Evolutionary conservation across 371 early-diverging fungal genomes (phyloP), one percentile per base, ranked within the genome.

Genomic region (Syncephalastrum sp.): DNA sequence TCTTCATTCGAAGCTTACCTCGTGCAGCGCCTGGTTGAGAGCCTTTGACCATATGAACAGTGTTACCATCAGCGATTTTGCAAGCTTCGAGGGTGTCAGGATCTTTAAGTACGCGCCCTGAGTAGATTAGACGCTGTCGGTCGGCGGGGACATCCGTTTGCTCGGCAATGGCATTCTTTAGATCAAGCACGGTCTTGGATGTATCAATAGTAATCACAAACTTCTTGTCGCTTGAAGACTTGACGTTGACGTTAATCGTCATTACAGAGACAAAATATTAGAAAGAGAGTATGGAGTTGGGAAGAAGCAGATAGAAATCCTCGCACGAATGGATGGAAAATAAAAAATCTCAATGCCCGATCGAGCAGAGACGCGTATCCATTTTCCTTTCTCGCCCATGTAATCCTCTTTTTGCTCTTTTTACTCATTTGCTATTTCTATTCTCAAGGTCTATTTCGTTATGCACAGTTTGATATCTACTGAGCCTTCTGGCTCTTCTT

Each of bases 61-160:
- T 93, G 62, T 83, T 79, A 1, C 84, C 88, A 42, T 89, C 88
- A 0, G 79, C 82, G 41, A 98, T 79, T 68, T 95, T 96, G 79
- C 92, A 93, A 19, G 73, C 76, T 6, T 73, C 68, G 14, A 98
- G 67, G 0, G 78, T 81, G 43, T 96, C 95, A 23, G 70, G 84
- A 72, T 98, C 96, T 81, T 98, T 97, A 50, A 98, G 83, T 16
- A 98, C 94, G 53, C 88, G 82, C 12, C 98, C 98, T 33, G 95
- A 88, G 66, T 85, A 98, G 66, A 98, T 98, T 52, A 98, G 83
- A 29, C 95, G 83, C 74, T 92, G 94, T 58, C 86, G 78, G 25
- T 86, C 86, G n/a, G 83, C 86, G n/a, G 92, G 88, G 12, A 88
- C 87, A 53, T 90, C 86, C 29, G 81, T 68, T 25, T 77, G 71